Conservation (phyloP, 2,329 filamentous ascomycete species). For the Fusarium sambucinum region DNA sequence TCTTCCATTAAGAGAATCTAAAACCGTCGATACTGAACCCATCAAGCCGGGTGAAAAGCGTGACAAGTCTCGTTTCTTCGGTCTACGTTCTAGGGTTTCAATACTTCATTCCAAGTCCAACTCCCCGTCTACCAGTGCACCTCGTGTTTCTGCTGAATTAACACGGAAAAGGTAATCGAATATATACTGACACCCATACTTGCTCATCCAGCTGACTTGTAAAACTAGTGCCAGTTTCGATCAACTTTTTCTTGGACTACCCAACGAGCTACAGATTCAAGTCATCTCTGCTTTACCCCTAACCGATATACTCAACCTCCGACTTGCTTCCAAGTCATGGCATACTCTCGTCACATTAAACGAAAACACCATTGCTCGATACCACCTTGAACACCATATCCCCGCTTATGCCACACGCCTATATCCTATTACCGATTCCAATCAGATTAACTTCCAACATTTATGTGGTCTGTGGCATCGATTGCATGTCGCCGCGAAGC, state of each 20-base stretch:
- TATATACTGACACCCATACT: not conserved
- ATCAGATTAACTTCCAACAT: constrained; percentile 68
- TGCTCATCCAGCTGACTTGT: constrained; percentile 6
- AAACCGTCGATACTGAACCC: constrained; percentile 49
- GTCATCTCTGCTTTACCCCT: constrained; percentile 71
- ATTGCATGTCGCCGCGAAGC: constrained; percentile 72
- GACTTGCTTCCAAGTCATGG: constrained; percentile 69
- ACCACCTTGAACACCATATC: constrained; percentile 70
- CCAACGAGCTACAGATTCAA: constrained; percentile 72
- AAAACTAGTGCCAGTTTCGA: constrained; percentile 58
- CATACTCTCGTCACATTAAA: constrained; percentile 70
- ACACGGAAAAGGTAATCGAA: constrained; percentile 52
- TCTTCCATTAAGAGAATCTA: constrained; percentile 61
- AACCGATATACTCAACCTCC: constrained; percentile 70
- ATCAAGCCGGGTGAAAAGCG: constrained; percentile 53
- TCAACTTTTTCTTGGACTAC: constrained; percentile 68
- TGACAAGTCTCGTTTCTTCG: constrained; percentile 59
- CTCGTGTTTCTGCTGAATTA: constrained; percentile 47
- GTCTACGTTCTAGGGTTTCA: constrained; percentile 56
- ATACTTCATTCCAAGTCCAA: constrained; percentile 53
- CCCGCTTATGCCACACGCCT: constrained; percentile 71
- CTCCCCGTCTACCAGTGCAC: constrained; percentile 18
- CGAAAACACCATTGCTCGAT: constrained; percentile 70
- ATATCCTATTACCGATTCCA: constrained; percentile 65
- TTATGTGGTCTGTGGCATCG: constrained; percentile 75